Base-by-base conservation (phyloP, 2,329 filamentous ascomycete species). In the Myriangium duriaei region DNA sequence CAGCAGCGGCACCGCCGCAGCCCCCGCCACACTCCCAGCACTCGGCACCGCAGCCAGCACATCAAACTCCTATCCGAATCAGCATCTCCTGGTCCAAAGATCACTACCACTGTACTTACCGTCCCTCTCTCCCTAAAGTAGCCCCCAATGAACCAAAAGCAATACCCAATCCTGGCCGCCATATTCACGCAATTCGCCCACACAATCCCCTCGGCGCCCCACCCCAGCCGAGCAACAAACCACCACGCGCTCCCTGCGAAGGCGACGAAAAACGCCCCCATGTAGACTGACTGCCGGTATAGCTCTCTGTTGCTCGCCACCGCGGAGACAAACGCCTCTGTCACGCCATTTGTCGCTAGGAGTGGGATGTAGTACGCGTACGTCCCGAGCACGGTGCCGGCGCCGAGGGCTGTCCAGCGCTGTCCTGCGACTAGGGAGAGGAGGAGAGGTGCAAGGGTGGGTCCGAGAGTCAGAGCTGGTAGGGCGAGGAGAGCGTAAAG, bases 281-380 rank as follows among this genome's bases (percentile, higher is more conserved):
- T 96, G 76, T 79, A 91, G 4, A 75, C 56, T 1, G 81, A 84
- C 57, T 98, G 91, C 3, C 56, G 59, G 45, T 84, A 76, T 3
- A 98, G 72, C 47, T 96, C 72, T 3, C 68, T 60, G 45, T 84
- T 72, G 0, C 73, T 79, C 1, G 88, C 87, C 1, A 92, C 83
- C 2, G 84, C 85, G 1, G 87, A 79, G 11, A 96, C 87, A 50
- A 98, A 96, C 0, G 86, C 84, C 61, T 98, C 91, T 2, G 81
- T 76, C 14, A 96, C 74, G 36, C 91, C 91, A 53, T 98, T 98
- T 50, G 93, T 64, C 3, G 88, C 91, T 3, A 96, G 71, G 16
- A 96, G 76, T 0, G 91, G 91, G 42, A 98, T 83, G 62, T 94
- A 96, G 58, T 85, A 86, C 62, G 84, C 87, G 59, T 95, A 98